These are phyloP conservation scores for Leccinum variicolor DNA, from an alignment of 768 basidiomycete species.

Conservation along the genomic window DNA sequence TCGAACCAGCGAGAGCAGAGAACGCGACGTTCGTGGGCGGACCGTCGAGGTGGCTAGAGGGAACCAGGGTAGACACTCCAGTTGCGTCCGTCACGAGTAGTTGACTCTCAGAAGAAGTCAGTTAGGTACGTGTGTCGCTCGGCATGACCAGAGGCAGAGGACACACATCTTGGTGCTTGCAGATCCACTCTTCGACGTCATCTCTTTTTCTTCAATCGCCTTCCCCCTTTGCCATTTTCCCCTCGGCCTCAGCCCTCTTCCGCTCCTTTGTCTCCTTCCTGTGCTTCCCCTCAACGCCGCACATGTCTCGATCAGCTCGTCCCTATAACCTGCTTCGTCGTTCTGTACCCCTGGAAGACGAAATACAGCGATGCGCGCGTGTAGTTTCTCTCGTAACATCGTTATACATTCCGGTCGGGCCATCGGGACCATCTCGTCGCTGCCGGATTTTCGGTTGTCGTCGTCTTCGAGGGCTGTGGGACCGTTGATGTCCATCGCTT, in stretches of 20 bases:
- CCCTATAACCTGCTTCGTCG: conserved; percentile 58
- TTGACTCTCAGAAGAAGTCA: conserved; percentile 46
- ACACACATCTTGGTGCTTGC: conserved; percentile 49
- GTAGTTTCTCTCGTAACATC: conserved; percentile 67
- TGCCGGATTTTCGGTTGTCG: neutral
- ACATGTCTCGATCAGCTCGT: conserved; percentile 79
- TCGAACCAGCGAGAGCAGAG: conserved; percentile 53
- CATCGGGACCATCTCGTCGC: conserved; percentile 54
- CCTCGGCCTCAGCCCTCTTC: conserved; percentile 48
- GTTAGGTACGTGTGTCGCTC: neutral
- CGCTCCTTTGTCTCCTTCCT: conserved; percentile 86
- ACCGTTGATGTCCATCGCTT: conserved; percentile 29
- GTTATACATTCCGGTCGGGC: conserved; percentile 58
- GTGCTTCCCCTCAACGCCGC: conserved; percentile 78
- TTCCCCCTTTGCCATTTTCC: conserved; percentile 45
- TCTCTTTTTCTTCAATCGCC: conserved; percentile 40
- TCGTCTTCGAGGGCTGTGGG: conserved; percentile 25
- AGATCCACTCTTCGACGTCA: conserved; percentile 19
- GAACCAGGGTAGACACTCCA: conserved; percentile 34
- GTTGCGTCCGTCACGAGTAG: conserved; percentile 53
- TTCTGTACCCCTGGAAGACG: conserved; percentile 40
- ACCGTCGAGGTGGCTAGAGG: conserved; percentile 33
- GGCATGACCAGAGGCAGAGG: conserved; percentile 1
- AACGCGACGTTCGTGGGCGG: conserved; percentile 68
- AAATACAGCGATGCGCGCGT: conserved; percentile 70